Percentiles rank a stretch among this genome's conserved stretches.
phyloP scores from a whole-genome alignment of 2,329 filamentous ascomycete species.

The Helicocarpus griseus region DNA sequence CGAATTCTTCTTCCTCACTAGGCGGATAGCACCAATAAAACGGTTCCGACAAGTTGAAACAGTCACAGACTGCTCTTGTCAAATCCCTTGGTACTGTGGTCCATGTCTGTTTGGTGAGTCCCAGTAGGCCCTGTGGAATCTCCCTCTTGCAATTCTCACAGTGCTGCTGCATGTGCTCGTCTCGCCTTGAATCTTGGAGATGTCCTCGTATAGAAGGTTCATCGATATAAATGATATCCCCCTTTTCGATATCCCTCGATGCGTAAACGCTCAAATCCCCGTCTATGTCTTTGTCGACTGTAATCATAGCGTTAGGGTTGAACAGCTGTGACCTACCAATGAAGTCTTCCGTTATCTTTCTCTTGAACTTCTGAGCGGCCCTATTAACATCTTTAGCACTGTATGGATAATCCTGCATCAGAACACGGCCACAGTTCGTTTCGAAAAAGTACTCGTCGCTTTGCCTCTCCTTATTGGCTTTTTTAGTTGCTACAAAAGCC shows the following conservation, averaged over 20 bases:
- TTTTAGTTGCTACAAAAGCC: slow-evolving; percentile 2
- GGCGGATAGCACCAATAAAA: slow-evolving; percentile 4
- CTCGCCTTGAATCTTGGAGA: slow-evolving; percentile 14
- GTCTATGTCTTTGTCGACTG: slow-evolving; percentile 1
- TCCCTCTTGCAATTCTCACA: slow-evolving; percentile 23
- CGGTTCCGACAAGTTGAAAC: slow-evolving; percentile 2
- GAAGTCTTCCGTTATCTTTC: slow-evolving; percentile 17
- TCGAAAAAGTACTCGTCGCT: slow-evolving; percentile 19
- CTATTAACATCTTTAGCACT: slow-evolving; percentile 17
- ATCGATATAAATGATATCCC: slow-evolving; percentile 22
- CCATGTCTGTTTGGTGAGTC: background rate
- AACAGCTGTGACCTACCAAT: slow-evolving; percentile 14
- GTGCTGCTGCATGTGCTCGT: slow-evolving; percentile 3
- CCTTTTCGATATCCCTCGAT: slow-evolving; percentile 15
- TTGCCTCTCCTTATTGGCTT: slow-evolving; percentile 4
- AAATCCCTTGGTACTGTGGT: background rate
- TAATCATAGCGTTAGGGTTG: slow-evolving; percentile 8
- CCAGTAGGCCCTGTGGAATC: background rate
- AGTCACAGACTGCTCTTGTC: background rate
- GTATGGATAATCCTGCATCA: slow-evolving; percentile 20
- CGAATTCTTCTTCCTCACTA: background rate
- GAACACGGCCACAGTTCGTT: slow-evolving; percentile 15
- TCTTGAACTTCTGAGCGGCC: slow-evolving; percentile 10
- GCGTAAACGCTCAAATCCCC: slow-evolving; percentile 22
- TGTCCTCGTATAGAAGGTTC: slow-evolving; percentile 28